Evolutionary conservation across 805 yeast species (phyloP).

Genomic region (Starmerella davenportii): DNA sequence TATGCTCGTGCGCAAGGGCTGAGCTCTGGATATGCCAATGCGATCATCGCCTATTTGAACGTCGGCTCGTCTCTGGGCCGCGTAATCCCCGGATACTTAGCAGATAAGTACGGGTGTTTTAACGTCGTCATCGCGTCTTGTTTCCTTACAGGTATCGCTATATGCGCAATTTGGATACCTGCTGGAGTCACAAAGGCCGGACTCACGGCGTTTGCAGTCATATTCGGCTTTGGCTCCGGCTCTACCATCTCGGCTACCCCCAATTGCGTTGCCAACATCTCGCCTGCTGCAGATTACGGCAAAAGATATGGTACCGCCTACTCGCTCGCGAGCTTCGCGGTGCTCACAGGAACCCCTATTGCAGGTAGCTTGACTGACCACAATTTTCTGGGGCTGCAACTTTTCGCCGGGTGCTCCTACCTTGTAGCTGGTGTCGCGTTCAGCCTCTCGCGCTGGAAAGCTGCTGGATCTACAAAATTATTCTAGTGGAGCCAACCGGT

Average conservation of each 20-base stretch:
- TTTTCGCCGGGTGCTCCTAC: slow-evolving; percentile 22
- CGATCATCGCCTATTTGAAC: slow-evolving; percentile 33
- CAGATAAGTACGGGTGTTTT: too few species aligned
- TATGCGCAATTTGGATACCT: slow-evolving; percentile 50
- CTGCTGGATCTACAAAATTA: too few species aligned
- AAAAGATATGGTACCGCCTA: slow-evolving; percentile 52
- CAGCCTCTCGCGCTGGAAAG: too few species aligned
- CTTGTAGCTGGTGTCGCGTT: too few species aligned
- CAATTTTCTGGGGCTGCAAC: slow-evolving; percentile 20
- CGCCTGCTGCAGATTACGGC: slow-evolving; percentile 46
- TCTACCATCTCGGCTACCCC: slow-evolving; percentile 45
- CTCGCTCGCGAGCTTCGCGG: slow-evolving; percentile 27
- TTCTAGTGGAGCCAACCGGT: too few species aligned
- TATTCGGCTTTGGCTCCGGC: slow-evolving; percentile 18
- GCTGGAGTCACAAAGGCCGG: slow-evolving; percentile 29
- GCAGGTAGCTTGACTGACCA: slow-evolving; percentile 22
- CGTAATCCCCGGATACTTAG: slow-evolving; percentile 35
- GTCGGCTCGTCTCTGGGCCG: slow-evolving; percentile 37
- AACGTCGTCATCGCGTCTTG: slow-evolving; percentile 37
- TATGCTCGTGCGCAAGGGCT: slow-evolving; percentile 38
- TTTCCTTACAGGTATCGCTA: slow-evolving; percentile 25
- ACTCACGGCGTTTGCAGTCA: slow-evolving; percentile 35
- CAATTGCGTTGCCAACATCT: slow-evolving; percentile 46
- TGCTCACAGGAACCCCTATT: slow-evolving; percentile 25
- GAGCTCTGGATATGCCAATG: slow-evolving; percentile 20